These are phyloP conservation scores for Cutaneotrichosporon cutaneum DNA, from an alignment of 1,284 basidiomycete genomes.

Conservation along the genomic window DNA sequence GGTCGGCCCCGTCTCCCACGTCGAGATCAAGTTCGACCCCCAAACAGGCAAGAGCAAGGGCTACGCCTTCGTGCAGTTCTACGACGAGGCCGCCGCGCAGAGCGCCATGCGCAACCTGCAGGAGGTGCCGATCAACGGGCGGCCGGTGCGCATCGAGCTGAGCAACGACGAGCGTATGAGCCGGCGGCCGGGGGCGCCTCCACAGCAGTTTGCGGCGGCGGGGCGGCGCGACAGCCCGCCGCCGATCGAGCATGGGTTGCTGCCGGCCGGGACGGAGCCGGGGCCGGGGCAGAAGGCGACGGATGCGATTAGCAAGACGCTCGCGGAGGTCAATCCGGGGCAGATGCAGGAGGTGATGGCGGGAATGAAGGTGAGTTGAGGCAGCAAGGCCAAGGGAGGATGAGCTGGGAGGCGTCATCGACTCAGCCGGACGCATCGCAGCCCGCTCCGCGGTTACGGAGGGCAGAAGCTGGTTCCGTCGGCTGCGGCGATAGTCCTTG, in stretches of 20 bases:
- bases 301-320: conserved; percentile 82
- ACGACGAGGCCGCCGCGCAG: conserved; percentile 86
- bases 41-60: conserved; percentile 95
- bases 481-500: too few relatives aligned
- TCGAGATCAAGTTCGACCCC: conserved; percentile 83
- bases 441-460: too few relatives aligned
- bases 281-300: conserved; percentile 72
- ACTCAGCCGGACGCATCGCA: too few relatives aligned
- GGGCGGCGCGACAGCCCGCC: conserved; percentile 24
- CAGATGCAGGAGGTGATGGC: conserved; percentile 93
- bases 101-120: conserved; percentile 85
- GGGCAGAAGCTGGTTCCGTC: too few relatives aligned
- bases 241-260: conserved; percentile 52
- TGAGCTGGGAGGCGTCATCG: too few relatives aligned
- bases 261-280: conserved; percentile 77
- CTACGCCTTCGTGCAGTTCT: conserved; percentile 96
- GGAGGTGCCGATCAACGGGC: conserved; percentile 74
- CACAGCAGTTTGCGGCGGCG: background rate
- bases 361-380: conserved; percentile 83
- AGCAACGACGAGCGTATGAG: conserved; percentile 56
- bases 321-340: conserved; percentile 77
- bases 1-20: conserved; percentile 55
- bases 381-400: background rate
- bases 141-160: conserved; percentile 79
- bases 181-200: background rate